Evolutionary conservation across 345 rosid genomes (phyloP).

Genomic region (Pugionium dolabratum): DNA sequence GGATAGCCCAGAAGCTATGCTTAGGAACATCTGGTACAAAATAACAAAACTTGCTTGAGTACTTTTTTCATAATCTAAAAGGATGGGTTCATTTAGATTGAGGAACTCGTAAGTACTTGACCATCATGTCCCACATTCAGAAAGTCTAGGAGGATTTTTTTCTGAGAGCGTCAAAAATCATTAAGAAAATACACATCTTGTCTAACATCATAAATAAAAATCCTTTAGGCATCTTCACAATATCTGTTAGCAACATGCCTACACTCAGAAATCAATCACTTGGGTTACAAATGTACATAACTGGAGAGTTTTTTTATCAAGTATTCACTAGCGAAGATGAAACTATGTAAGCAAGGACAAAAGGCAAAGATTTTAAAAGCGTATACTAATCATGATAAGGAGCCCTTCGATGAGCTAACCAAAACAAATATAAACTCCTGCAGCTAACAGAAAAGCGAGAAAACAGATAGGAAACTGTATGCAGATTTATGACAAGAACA

Average conservation of each 20-base stretch:
- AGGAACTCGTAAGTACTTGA: slow-evolving; percentile 13
- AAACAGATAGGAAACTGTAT: slow-evolving; percentile 15
- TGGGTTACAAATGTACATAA: slow-evolving; percentile 16
- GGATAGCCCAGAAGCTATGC: slow-evolving; percentile 51
- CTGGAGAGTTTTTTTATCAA: slow-evolving; percentile 1
- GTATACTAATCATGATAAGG: slow-evolving; percentile 19
- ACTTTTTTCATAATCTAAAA: slow-evolving; percentile 14
- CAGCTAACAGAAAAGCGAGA: background rate
- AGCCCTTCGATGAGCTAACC: slow-evolving; percentile 16
- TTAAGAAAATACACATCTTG: slow-evolving; percentile 8
- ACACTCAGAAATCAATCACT: slow-evolving; percentile 23
- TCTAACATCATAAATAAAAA: slow-evolving; percentile 19
- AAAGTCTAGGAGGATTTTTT: slow-evolving; percentile 18
- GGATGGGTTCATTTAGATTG: slow-evolving; percentile 20
- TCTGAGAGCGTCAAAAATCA: slow-evolving; percentile 16
- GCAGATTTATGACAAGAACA: background rate
- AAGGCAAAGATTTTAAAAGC: slow-evolving; percentile 8
- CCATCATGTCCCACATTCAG: slow-evolving; percentile 26
- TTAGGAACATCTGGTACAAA: slow-evolving; percentile 61
- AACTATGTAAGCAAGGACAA: slow-evolving; percentile 27
- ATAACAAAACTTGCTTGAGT: slow-evolving; percentile 35
- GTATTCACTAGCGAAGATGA: slow-evolving; percentile 15
- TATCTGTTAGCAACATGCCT: slow-evolving; percentile 15
- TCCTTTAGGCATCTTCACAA: slow-evolving; percentile 25
- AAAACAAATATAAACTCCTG: slow-evolving; percentile 15